phyloP scores from a whole-genome alignment of 371 early-diverging fungal genomes.

The Apophysomyces ossiformis region DNA sequence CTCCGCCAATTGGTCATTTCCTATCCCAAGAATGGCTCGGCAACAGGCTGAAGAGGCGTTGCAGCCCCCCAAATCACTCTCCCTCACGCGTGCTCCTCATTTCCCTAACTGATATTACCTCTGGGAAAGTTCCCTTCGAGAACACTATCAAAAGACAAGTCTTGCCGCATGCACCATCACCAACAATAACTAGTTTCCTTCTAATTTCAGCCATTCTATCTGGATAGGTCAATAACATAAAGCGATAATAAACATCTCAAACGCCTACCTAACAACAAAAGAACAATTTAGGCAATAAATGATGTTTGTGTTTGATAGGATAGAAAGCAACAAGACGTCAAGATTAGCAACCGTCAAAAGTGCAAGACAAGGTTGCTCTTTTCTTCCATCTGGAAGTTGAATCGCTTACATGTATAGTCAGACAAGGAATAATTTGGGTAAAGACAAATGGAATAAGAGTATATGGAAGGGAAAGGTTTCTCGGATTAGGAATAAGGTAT shows the following conservation, averaged over 20 bases:
- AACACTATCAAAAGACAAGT: constrained; percentile 96
- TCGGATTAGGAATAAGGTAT: no score
- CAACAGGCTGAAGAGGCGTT: not conserved
- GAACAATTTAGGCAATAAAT: no score
- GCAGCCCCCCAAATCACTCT: not conserved
- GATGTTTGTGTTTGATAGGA: not conserved
- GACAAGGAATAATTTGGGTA: not conserved
- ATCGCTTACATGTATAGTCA: constrained; percentile 3
- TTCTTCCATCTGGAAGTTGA: not conserved
- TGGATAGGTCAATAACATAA: not conserved
- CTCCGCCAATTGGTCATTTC: not conserved
- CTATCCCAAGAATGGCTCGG: not conserved
- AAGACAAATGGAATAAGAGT: not conserved
- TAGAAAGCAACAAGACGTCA: not conserved
- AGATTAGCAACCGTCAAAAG: not conserved
- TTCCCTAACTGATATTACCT: constrained; percentile 54
- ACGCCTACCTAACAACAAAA: not conserved
- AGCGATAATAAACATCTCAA: not conserved
- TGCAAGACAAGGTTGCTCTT: not conserved
- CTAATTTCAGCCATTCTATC: constrained; percentile 81
- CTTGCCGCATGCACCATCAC: constrained; percentile 98
- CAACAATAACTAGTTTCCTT: constrained; percentile 96
- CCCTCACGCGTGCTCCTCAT: constrained; percentile 1
- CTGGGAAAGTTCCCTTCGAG: constrained; percentile 92
- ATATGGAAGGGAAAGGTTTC: no score